These are phyloP conservation scores for Cinnamomum micranthum DNA, from an alignment of 164 flowering plant species.

Conservation along the genomic window DNA sequence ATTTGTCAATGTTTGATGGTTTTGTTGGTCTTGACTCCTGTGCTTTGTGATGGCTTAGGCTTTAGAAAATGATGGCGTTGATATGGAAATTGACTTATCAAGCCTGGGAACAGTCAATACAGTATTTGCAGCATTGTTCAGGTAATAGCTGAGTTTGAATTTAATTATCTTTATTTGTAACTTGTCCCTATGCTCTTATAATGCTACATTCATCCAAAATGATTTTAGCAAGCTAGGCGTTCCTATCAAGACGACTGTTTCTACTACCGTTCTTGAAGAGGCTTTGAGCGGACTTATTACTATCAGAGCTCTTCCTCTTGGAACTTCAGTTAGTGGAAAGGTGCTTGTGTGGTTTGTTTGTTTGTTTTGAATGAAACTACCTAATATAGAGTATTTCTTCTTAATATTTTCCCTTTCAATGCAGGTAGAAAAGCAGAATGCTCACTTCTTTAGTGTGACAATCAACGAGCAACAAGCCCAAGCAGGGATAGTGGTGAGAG, in stretches of 20 bases:
- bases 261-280: conserved; percentile 96
- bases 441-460: conserved; percentile 95
- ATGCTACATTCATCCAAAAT: conserved; percentile 1
- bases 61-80: conserved; percentile 76
- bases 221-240: conserved; percentile 88
- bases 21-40: conserved; percentile 5
- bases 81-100: conserved; percentile 95
- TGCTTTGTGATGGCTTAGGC: conserved; percentile 40
- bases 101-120: conserved; percentile 98
- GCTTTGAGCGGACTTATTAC: conserved; percentile 95
- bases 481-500: conserved; percentile 89
- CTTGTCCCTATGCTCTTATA: neutral
- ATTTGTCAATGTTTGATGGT: neutral
- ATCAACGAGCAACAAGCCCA: conserved; percentile 89
- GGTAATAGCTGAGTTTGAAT: conserved; percentile 38
- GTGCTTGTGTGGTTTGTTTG: conserved; percentile 26
- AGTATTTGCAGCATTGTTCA: conserved; percentile 96
- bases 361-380: neutral
- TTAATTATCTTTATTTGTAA: neutral
- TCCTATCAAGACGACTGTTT: conserved; percentile 96
- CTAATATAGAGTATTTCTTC: conserved; percentile 2
- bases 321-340: conserved; percentile 92
- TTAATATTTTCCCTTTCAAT: conserved; percentile 3
- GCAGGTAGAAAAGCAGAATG: conserved; percentile 95
- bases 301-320: conserved; percentile 87